These are phyloP conservation scores for Mrakia blollopis DNA, from an alignment of 768 basidiomycete genomes.

Conservation along the genomic window DNA sequence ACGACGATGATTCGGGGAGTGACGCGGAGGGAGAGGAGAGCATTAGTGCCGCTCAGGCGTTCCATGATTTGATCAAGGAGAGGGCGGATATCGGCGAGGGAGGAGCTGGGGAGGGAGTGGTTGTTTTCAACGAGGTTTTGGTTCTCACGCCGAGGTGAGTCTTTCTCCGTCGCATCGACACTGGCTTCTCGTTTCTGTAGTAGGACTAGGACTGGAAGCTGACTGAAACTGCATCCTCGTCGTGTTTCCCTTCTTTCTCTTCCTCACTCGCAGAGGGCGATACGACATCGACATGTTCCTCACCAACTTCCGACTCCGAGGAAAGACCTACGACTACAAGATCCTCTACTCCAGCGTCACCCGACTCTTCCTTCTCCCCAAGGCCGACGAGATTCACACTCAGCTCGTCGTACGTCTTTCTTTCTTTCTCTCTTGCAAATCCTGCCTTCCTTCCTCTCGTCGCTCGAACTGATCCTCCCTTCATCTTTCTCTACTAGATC, in stretches of 20 bases:
- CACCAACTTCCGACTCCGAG: slow-evolving; percentile 87
- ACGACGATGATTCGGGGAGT: slow-evolving; percentile 51
- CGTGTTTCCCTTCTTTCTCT: not conserved
- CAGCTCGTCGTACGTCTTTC: slow-evolving; percentile 73
- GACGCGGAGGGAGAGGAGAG: slow-evolving; percentile 47
- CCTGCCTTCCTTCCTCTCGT: no score
- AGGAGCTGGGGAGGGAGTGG: slow-evolving; percentile 72
- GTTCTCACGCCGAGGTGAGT: slow-evolving; percentile 71
- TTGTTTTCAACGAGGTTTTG: slow-evolving; percentile 91
- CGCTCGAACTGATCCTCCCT: not conserved
- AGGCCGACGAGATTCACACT: slow-evolving; percentile 86
- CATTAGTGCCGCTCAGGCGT: slow-evolving; percentile 85
- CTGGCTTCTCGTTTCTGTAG: not conserved
- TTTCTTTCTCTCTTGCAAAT: not conserved
- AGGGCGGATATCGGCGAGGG: slow-evolving; percentile 91
- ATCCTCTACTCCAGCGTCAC: slow-evolving; percentile 84
- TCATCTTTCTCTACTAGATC: slow-evolving; percentile 52
- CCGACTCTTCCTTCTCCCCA: slow-evolving; percentile 84
- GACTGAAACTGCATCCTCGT: not conserved
- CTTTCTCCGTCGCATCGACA: not conserved
- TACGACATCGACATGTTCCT: slow-evolving; percentile 98
- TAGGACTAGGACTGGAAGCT: not conserved
- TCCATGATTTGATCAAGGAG: slow-evolving; percentile 94
- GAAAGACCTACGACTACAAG: slow-evolving; percentile 99
- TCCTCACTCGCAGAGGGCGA: slow-evolving; percentile 60